Conservation (phyloP, 768 basidiomycete species). For the Collybiopsis confluens region DNA sequence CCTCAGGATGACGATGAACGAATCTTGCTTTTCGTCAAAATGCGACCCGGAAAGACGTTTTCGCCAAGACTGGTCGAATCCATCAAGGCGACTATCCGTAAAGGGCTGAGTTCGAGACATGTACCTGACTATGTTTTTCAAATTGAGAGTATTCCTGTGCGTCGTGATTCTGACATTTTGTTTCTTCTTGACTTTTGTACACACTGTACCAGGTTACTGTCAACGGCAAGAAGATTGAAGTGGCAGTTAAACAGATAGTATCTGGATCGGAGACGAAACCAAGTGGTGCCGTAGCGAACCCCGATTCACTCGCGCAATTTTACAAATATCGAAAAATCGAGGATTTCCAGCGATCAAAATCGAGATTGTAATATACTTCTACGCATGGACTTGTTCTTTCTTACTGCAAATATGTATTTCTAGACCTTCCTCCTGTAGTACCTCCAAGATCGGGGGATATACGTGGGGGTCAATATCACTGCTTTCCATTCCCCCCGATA, state of each 20-base stretch:
- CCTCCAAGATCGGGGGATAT: constrained; percentile 2
- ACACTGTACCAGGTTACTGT: constrained; percentile 60
- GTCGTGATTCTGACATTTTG: no score
- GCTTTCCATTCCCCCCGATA: not conserved
- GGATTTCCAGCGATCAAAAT: constrained; percentile 10
- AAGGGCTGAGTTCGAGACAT: constrained; percentile 63
- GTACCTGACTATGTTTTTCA: constrained; percentile 68
- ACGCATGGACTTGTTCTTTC: not conserved
- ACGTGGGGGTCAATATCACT: not conserved
- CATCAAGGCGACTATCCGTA: constrained; percentile 56
- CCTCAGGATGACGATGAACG: constrained; percentile 63
- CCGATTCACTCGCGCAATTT: constrained; percentile 59
- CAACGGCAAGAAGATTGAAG: constrained; percentile 76
- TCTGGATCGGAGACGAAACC: constrained; percentile 62
- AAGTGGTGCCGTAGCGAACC: constrained; percentile 76
- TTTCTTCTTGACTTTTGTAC: not conserved
- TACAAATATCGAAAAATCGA: constrained; percentile 58
- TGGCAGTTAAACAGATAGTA: constrained; percentile 73
- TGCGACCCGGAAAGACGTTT: constrained; percentile 45
- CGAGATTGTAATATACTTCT: no score
- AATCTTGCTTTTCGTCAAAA: constrained; percentile 71
- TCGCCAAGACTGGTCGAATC: constrained; percentile 36
- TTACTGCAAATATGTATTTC: not conserved
- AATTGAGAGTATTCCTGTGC: constrained; percentile 61
- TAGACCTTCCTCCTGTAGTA: not conserved